Evolutionary conservation across 495 filamentous ascomycete genomes (phyloP), one percentile per base, ranked within the genome.

Genomic region (Usnea hakonensis): DNA sequence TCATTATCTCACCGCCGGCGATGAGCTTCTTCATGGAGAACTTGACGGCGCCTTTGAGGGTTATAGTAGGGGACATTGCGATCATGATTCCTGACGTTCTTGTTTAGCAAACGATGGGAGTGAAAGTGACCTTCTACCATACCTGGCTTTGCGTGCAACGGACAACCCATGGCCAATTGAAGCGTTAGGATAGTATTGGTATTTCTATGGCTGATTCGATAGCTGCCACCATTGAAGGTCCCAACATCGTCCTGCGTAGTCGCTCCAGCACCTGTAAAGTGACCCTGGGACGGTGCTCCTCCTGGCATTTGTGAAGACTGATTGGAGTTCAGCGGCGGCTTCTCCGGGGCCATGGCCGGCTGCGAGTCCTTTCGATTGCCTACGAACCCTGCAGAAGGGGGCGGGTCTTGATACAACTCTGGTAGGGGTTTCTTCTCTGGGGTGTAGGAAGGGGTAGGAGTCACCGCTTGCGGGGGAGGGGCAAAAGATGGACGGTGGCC

Each of bases 221-320:
- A 98, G 65, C 85, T 91, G 11, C 94, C 94, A 14, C 94, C 94
- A 75, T 97, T 97, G 79, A 98, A 97, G 0, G 88, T 95, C 4
- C 94, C 94, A 16, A 92, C 79, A 58, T 94, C 90, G 72, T 97
- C 94, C 35, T 84, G 75, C 5, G 86, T 79, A 16, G 48, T 52
- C 48, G 69, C 63, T 2, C 64, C 69, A 0, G 82, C 84, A 41
- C 89, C 88, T 5, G 75, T 64, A 60, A 91, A 89, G 33, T 87
- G 78, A 1, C 71, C 76, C 38, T 71, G 66, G 19, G 76, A 46
- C 1, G 80, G 82, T 17, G 83, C 78, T 4, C 82, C 83, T 3
- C 74, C 74, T 0, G 72, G 73, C 58, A 71, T 68, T 55, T 70
- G 66, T 14, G 64, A 61, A 6, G 58, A 21, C 8, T 64, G 21